Evolutionary conservation across 2,329 filamentous ascomycete genomes (phyloP), one percentile per base, ranked within the genome.

Genomic region (Microthyrium microscopicum): DNA sequence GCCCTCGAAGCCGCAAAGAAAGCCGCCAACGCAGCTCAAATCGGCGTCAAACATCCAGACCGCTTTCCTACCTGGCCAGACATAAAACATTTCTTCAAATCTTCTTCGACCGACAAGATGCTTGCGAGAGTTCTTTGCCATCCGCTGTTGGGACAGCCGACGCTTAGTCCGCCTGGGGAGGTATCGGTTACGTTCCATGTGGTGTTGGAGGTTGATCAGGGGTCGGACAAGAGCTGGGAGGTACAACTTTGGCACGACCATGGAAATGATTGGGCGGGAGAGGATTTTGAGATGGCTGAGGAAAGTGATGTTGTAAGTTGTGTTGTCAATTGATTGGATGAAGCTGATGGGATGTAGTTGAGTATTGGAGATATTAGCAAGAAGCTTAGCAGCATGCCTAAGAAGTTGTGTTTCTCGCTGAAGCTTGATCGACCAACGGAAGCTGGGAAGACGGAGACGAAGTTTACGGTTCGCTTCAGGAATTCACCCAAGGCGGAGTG

Each of bases 111-210:
- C 16, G 15, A 8, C 18, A 40, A 30, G 22, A 62, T 67, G 53
- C 66, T 66, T 47, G 63, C 68, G 16, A 60, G 62, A 40, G 52
- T 77, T 11, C 66, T 62, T 4, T 71, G 64, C 39, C 75, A 73
- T 46, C 85, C 85, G 9, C 71, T 82, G 1, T 55, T 93, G 33
- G 81, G 76, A 2, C 79, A 85, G 49, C 66, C 79, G 17, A 84
- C 81, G 2, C 62, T 69, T 31, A 47, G 80, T 15, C 53, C 60
- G 18, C 47, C 55, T 25, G 44, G 51, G 13, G 50, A 54, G 36
- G 46, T 54, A 13, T 45, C 48, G 22, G 57, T 60, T 44, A 46
- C 52, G 46, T 76, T 94, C 42, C 74, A 68, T 1, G 74, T 78
- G 5, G 54, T 85, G 9, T 61, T 92, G 20, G 74, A 85, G 43